Percentiles rank a stretch among this genome's conserved stretches.
Evolutionary conservation across 352 stramenopile species (phyloP).

Genomic region (Albugo laibachii): DNA sequence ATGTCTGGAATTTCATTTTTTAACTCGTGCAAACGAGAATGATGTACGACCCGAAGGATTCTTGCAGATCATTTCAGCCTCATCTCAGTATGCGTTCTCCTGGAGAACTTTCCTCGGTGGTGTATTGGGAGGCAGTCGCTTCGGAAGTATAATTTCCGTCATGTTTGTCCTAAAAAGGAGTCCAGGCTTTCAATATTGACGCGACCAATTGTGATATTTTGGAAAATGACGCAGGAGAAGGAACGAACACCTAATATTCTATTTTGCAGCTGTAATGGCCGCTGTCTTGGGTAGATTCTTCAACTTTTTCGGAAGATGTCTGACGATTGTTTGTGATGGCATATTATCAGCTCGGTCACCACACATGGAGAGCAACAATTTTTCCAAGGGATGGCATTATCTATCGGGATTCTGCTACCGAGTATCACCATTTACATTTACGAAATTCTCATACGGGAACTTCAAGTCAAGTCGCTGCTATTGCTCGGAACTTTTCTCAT

Average conservation of each 20-base stretch:
- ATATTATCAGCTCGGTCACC: conserved; percentile 22
- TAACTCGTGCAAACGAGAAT: conserved; percentile 69
- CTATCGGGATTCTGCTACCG: conserved; percentile 46
- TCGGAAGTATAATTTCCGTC: conserved; percentile 45
- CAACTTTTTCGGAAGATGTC: conserved; percentile 36
- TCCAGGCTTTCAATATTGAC: conserved; percentile 43
- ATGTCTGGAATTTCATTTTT: conserved; percentile 56
- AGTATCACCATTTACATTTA: conserved; percentile 57
- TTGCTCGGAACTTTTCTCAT: conserved; percentile 41
- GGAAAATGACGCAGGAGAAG: conserved; percentile 26
- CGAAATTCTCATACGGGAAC: conserved; percentile 58
- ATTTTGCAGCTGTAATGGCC: conserved; percentile 22
- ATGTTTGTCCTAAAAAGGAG: conserved; percentile 40
- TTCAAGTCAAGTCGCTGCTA: conserved; percentile 49
- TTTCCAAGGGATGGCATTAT: conserved; percentile 29
- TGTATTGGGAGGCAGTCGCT: conserved; percentile 27
- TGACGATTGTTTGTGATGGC: conserved; percentile 36
- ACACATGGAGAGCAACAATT: conserved; percentile 19
- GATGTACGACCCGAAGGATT: conserved; percentile 79
- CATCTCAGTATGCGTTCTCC: conserved; percentile 59
- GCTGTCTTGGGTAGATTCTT: conserved; percentile 28
- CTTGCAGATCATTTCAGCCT: conserved; percentile 57
- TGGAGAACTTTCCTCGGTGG: conserved; percentile 41
- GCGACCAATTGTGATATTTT: conserved; percentile 35
- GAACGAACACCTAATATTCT: conserved; percentile 31